Evolutionary conservation across 257 asterid genomes (phyloP), one percentile per base, ranked within the genome.

Genomic region (Primulina eburnea): DNA sequence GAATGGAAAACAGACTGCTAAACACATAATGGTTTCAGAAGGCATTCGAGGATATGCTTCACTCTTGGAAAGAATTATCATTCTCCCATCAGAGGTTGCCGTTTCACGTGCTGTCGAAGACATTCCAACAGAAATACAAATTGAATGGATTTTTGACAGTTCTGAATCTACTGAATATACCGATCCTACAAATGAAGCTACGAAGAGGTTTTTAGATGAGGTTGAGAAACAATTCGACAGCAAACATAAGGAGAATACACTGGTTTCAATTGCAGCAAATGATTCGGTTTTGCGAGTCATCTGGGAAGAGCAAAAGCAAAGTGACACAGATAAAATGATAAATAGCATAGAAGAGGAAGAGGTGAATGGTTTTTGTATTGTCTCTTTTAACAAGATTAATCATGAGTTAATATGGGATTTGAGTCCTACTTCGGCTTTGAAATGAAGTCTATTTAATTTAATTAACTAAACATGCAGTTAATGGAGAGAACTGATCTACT

Each of bases 401-500:
- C 62, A 38, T 50, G 63, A 55, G 34, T 66, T 50, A 21, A 21
- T 47, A 7, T 66, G 64, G 58, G 32, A 50, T 69, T 66, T 68
- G 5, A 33, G 55, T 59, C 65, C 40, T 62, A 50, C 61, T 65
- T 53, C 6, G 62, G 17, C 30, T 63, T 64, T 28, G 59, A 59
- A 30, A 4, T 2, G 40, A 72, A 68, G 34, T 43, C 5, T 57
- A 30, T 55, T 79, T 72, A 73, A 34, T 47, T 71, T 72, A 73
- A 34, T 47, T 71, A 70, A 65, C 47, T 65, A 34, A 77, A 58
- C 61, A 79, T 80, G 81, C 87, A 94, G 99, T 76, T 92, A 84
- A 94, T 88, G 96, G 99, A 86, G 68, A 85, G 99, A 84, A 91
- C 95, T 2, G 93, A 85, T 73, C 96, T 79, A 71, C 83, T 91